Conservation (phyloP, 2,329 filamentous ascomycete species). For the Exophiala calicioides region DNA sequence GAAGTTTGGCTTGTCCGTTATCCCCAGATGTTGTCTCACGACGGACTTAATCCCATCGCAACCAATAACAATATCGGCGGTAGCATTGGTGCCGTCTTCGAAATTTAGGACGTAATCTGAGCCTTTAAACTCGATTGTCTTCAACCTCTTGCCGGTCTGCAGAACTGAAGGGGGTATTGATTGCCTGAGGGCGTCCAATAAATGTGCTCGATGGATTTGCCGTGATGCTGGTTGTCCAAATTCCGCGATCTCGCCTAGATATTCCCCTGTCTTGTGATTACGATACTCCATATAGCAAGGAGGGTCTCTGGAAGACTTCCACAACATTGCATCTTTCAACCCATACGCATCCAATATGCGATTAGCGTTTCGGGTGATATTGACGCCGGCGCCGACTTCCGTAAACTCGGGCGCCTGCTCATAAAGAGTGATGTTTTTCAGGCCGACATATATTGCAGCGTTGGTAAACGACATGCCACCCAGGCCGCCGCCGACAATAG, state of each 20-base stretch:
- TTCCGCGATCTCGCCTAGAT: conserved; percentile 36
- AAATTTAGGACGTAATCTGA: conserved; percentile 17
- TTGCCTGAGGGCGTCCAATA: conserved; percentile 39
- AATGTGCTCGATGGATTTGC: conserved; percentile 37
- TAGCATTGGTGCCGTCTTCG: conserved; percentile 16
- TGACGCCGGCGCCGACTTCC: conserved; percentile 43
- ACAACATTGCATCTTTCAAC: conserved; percentile 35
- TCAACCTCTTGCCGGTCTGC: conserved; percentile 10
- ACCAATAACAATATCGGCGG: conserved; percentile 26
- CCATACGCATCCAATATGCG: conserved; percentile 38
- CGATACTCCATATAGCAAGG: conserved; percentile 37
- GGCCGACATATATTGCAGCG: conserved; percentile 38
- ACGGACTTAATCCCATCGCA: conserved; percentile 29
- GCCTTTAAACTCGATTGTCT: conserved; percentile 3
- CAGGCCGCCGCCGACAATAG: conserved; percentile 40
- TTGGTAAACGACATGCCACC: conserved; percentile 42
- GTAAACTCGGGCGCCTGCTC: conserved; percentile 41
- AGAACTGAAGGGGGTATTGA: background rate
- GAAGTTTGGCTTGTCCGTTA: conserved; percentile 37
- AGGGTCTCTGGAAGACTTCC: conserved; percentile 38
- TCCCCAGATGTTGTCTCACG: conserved; percentile 30
- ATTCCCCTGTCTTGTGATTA: conserved; percentile 33
- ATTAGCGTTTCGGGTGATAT: conserved; percentile 41
- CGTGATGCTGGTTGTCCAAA: conserved; percentile 33
- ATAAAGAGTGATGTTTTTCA: conserved; percentile 39